Percentiles rank a stretch among this genome's conserved stretches.
phyloP scores from a whole-genome alignment of 768 basidiomycete species.

The Auricularia cornea region DNA sequence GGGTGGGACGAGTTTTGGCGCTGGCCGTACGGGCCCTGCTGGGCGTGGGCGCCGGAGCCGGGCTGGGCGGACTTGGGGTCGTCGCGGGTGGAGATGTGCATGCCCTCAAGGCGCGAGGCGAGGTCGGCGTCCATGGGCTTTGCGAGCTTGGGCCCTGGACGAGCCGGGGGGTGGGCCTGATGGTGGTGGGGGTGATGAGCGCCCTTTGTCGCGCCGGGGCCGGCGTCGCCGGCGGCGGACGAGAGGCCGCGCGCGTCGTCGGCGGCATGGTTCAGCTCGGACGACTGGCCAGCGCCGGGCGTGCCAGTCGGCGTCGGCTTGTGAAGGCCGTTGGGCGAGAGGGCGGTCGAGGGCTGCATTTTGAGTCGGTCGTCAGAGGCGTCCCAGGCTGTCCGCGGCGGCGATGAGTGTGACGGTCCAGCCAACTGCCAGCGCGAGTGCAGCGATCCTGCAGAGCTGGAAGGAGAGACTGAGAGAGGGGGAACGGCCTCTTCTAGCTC shows the following conservation, averaged over 20 bases:
- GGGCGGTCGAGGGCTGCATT: background rate
- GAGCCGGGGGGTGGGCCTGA: background rate
- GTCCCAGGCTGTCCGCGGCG: no score
- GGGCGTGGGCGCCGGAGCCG: background rate
- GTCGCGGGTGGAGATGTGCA: background rate
- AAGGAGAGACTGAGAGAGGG: background rate
- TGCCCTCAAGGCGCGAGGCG: background rate
- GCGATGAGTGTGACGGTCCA: no score
- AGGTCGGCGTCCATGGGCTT: background rate
- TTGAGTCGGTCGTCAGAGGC: background rate
- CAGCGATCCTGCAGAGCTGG: background rate
- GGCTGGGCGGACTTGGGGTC: background rate
- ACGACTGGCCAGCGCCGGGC: background rate
- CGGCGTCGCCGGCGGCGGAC: no score
- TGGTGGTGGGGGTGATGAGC: background rate
- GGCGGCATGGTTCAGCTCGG: background rate
- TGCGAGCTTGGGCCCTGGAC: background rate
- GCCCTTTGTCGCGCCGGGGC: background rate
- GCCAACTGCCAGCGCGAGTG: no score
- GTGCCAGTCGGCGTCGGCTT: background rate
- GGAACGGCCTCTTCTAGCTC: background rate
- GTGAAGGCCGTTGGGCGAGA: background rate
- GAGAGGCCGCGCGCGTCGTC: no score
- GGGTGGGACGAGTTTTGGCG: background rate
- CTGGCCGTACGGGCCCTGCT: background rate